Base-by-base conservation (phyloP, 345 rosid genomes). In the Camelina laxa region DNA sequence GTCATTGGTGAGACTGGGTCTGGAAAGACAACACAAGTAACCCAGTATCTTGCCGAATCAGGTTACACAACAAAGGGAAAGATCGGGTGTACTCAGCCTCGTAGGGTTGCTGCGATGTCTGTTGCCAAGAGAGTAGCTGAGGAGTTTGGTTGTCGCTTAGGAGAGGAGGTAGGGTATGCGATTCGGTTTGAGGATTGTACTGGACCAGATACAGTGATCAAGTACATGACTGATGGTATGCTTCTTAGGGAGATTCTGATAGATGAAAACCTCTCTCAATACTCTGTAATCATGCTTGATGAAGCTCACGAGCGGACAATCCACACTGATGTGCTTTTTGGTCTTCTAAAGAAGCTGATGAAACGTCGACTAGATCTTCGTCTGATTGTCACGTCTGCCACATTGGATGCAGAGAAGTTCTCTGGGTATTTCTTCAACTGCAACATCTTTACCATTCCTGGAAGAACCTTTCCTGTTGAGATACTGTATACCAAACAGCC, bases 1-100 rank as follows among this genome's bases (percentile, higher is more conserved):
- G 95, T 88, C 54, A 89, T 91, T 74, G 96, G 96, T 19, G 97
- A 91, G 87, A 89, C 95, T 58, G 93, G 95, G 39, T 91, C 93
- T 7, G 93, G 93, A 20, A 91, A 88, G 84, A 91, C 93, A 19
- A 91, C 96, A 9, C 95, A 91, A 82, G 91, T 89, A 17, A 88
- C 93, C n/a, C 93, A 89, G 70, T 91, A 89, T 61, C 91, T 91
- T 66, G 95, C 91, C 0, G 95, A 88, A 79, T 87, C 91, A 14
- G 97, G 95, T 53, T 89, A 86, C 74, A 89, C 95, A 19, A 81
- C 89, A 14, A 80, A 79, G 63, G 97, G 95, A 7, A 91, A 87
- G 81, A 91, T 89, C 56, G 95, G 89, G 14, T 89, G 95, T 78
- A 91, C 97, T 17, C 97, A 91, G 75, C 97, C 97, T 69, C 91